Conservation (phyloP, 2,329 filamentous ascomycete species). For the Neofusicoccum parvum region DNA sequence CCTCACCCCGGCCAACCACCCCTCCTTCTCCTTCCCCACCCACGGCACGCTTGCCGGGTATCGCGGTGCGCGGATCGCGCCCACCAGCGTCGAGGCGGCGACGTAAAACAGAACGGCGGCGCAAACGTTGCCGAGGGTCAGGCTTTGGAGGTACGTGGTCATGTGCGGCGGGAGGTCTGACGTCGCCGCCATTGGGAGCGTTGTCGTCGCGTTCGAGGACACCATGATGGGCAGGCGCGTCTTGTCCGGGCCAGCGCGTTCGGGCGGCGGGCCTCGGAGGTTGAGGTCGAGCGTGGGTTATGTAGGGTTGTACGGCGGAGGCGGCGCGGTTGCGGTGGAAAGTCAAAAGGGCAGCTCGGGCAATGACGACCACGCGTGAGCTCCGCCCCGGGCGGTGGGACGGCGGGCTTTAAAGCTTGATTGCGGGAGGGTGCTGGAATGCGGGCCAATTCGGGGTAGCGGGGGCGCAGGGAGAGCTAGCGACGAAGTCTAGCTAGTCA, state of each 20-base stretch:
- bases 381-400: no score
- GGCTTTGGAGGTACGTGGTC: background rate
- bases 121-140: background rate
- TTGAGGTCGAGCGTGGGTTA: background rate
- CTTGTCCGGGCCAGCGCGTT: no score
- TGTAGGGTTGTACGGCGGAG: background rate
- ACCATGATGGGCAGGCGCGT: background rate
- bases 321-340: background rate
- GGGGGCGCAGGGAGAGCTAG: no score
- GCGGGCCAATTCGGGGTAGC: no score
- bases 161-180: background rate
- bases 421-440: no score
- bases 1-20: background rate
- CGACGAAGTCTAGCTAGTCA: no score
- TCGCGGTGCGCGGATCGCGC: background rate
- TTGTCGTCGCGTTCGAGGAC: background rate
- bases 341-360: no score
- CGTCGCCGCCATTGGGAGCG: background rate
- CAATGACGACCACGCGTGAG: no score
- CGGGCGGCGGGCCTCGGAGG: no score
- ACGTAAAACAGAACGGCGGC: background rate
- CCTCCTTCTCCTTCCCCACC: background rate
- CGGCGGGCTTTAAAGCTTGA: no score
- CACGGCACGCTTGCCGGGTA: background rate
- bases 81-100: background rate